A percentile compares a stretch with the other conserved stretches of the same genome.
These are phyloP conservation scores for Botryosphaeria dothidea DNA, from an alignment of 2,329 filamentous ascomycete species.

Conservation along the genomic window DNA sequence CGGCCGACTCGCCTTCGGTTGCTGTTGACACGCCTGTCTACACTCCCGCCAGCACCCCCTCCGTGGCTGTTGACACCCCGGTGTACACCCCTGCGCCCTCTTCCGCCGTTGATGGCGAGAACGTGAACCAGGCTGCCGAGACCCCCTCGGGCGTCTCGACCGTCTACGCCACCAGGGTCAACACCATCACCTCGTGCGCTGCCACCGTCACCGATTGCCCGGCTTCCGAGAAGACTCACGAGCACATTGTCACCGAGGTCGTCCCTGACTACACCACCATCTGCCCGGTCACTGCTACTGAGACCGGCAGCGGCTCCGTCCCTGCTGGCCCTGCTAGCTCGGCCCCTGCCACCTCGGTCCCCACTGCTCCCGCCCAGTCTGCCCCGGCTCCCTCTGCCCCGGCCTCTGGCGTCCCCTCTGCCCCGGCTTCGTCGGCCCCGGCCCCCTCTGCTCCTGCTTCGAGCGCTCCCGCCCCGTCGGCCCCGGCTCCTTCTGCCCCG, in stretches of 20 bases:
- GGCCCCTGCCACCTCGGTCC: not conserved
- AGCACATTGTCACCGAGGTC: slow-evolving; percentile 20
- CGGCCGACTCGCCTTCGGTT: not conserved
- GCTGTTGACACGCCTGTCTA: not conserved
- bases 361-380: not conserved
- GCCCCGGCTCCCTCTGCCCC: not conserved
- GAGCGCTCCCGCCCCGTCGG: not conserved
- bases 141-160: slow-evolving; percentile 7
- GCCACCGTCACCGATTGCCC: slow-evolving; percentile 22
- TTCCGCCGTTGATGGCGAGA: not conserved
- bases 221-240: slow-evolving; percentile 19
- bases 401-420: not conserved
- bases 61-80: slow-evolving; percentile 5
- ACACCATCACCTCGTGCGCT: slow-evolving; percentile 18
- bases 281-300: slow-evolving; percentile 35
- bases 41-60: not conserved
- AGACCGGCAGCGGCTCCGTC: not conserved
- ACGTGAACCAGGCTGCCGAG: not conserved
- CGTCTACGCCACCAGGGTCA: slow-evolving; percentile 17
- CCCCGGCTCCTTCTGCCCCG: not conserved
- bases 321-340: not conserved
- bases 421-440: not conserved
- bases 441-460: not conserved
- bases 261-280: slow-evolving; percentile 40
- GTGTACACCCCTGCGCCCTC: not conserved